Evolutionary conservation across 2,329 filamentous ascomycete genomes (phyloP), one percentile per base, ranked within the genome.

Genomic region (Emericellopsis cladophorae): DNA sequence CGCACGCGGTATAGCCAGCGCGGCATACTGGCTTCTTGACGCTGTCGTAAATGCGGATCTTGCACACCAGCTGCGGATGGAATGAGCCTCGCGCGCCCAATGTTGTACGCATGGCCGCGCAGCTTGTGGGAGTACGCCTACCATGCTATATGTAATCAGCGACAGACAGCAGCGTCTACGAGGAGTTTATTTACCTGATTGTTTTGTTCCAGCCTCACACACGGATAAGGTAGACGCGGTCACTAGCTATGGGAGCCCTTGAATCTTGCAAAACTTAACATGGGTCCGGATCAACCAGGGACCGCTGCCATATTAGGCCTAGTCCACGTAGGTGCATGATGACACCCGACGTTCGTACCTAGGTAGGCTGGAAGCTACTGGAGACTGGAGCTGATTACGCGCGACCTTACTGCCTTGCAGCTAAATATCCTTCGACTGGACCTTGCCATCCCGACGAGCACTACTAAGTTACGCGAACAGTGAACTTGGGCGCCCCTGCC

Each of bases 21-120:
- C 45, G 8, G 58, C 51, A 37, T 50, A 51, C 37, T 51, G 48
- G 11, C 42, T 45, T 33, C 45, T 43, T 15, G 45, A 32, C 34
- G 46, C 49, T 14, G 55, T 59, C 22, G 58, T 54, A 42, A 58
- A 51, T 40, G 35, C 48, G 31, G 51, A 52, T 37, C 41, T 36
- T 46, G 41, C 37, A 46, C 43, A 46, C 46, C 53, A 36, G 50
- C 46, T 32, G 41, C 18, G 31, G 35, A 39, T 32, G 29, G 41
- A 32, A 29, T 16, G 22, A 38, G 22, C 7, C 40, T 45, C 40
- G 42, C 49, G 46, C 40, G 39, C 23, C 47, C 39, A 41, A 53
- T 46, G 45, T 52, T 51, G 24, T 51, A 56, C 44, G 43, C 49
- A 56, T 29, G 48, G 44, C 31, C 46, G 32, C 18, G 45, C 49